Conservation (phyloP, 495 filamentous ascomycete species). For the Glarea lozoyensis region DNA sequence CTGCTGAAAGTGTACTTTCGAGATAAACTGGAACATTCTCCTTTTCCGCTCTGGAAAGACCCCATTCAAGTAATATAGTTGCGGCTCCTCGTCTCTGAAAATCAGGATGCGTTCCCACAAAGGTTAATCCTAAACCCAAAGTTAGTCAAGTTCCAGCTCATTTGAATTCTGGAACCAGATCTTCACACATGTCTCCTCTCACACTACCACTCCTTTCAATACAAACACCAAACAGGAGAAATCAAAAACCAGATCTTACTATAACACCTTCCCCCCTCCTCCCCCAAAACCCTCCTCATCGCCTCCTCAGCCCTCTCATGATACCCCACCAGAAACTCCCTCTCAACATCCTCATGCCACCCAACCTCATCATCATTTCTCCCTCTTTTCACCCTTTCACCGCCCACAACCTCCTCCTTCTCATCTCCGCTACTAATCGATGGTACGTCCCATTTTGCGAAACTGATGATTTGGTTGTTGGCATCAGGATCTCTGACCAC, state of each 20-base stretch:
- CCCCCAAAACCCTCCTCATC: slow-evolving; percentile 22
- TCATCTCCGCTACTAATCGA: too few species aligned
- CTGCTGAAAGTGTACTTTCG: slow-evolving; percentile 32
- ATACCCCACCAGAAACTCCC: slow-evolving; percentile 27
- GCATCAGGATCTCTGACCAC: slow-evolving; percentile 22
- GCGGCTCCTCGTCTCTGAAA: slow-evolving; percentile 34
- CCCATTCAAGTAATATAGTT: slow-evolving; percentile 24
- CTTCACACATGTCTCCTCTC: too few species aligned
- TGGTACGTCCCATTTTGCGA: slow-evolving; percentile 33
- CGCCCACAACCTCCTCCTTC: too few species aligned
- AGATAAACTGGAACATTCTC: slow-evolving; percentile 32
- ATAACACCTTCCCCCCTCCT: slow-evolving; percentile 23
- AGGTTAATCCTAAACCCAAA: slow-evolving; percentile 25
- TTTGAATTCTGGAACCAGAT: too few species aligned
- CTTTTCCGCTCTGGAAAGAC: slow-evolving; percentile 27
- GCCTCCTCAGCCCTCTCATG: slow-evolving; percentile 23
- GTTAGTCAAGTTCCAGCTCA: background rate
- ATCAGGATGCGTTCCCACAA: slow-evolving; percentile 32
- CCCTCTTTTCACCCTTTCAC: too few species aligned
- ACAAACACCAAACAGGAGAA: background rate
- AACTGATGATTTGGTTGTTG: slow-evolving; percentile 23
- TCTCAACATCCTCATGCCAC: slow-evolving; percentile 26
- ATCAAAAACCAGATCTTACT: slow-evolving; percentile 18
- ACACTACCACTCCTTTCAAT: background rate
- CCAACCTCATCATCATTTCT: too few species aligned